phyloP scores from a whole-genome alignment of 192 early-diverging fungal genomes.

The Radiomyces spectabilis region DNA sequence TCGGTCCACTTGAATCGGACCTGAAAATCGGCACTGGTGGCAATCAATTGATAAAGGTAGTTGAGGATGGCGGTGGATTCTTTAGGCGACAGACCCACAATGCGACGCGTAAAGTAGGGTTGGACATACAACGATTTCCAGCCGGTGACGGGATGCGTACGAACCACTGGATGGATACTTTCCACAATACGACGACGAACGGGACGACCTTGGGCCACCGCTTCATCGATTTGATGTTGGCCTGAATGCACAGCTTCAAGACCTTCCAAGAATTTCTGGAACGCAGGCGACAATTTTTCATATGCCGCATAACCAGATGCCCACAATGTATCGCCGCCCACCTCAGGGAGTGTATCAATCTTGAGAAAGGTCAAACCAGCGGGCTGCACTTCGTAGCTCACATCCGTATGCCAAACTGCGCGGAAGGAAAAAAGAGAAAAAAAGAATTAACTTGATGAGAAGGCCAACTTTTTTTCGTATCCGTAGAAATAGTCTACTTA shows the following conservation, averaged over 20 bases:
- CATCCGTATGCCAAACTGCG: constrained; percentile 42
- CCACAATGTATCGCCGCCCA: constrained; percentile 57
- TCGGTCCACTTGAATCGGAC: constrained; percentile 41
- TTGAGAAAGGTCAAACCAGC: constrained; percentile 44
- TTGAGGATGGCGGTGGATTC: constrained; percentile 44
- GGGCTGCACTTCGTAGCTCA: constrained; percentile 49
- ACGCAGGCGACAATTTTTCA: constrained; percentile 48
- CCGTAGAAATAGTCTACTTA: neutral
- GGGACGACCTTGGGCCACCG: constrained; percentile 3
- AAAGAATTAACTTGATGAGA: neutral
- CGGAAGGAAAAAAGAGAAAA: neutral
- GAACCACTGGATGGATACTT: constrained; percentile 25
- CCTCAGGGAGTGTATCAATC: constrained; percentile 38
- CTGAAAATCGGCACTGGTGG: constrained; percentile 20
- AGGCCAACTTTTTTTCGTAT: neutral
- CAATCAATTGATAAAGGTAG: constrained; percentile 38
- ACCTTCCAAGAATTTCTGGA: constrained; percentile 48
- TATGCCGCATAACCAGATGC: constrained; percentile 49
- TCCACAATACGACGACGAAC: constrained; percentile 12
- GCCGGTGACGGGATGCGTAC: constrained; percentile 57
- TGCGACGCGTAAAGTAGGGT: constrained; percentile 42
- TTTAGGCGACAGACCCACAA: constrained; percentile 33
- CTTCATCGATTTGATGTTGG: constrained; percentile 8
- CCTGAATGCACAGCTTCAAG: constrained; percentile 46
- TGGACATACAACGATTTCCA: constrained; percentile 54